Evolutionary conservation across 1,284 basidiomycete genomes (phyloP), one percentile per base, ranked within the genome.

Genomic region (Gymnopus androsaceus): DNA sequence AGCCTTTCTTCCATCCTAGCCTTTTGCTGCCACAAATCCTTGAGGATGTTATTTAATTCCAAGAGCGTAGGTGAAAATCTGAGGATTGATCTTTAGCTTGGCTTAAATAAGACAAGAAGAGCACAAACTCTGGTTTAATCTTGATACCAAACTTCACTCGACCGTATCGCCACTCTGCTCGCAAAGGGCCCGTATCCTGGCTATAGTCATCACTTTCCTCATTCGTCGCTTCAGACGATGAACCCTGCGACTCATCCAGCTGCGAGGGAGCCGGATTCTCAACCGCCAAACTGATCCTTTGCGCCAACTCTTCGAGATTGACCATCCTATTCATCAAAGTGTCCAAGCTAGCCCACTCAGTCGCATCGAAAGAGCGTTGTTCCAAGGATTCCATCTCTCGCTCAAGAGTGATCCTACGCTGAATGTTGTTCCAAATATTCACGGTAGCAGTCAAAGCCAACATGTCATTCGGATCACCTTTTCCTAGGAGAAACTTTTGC

Each of bases 401-500:
- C 71, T 92, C 90, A 42, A 83, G 70, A 45, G 72, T 65, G 30
- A 89, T 71, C 31, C 80, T 75, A 34, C 69, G 66, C 59, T 71
- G 70, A 51, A 92, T 78, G 11, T 67, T 66, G 14, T 69, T 60
- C 88, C 89, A 92, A 15, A 75, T 70, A 8, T 70, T 72, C 53
- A 92, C 83, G 3, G 87, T 85, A 28, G 75, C 75, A 58, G 80
- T 81, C 42, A 94, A 78, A 2, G 83, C 74, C 14, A 83, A 69
- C 15, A 94, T 73, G 66, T 94, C 93, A 53, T 72, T 75, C 11
- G 82, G 73, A 58, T 85, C 83, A 15, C 92, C 92, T 57, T 85
- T 80, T 4, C 87, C 79, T 3, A 90, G 77, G 8, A 88, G 72
- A 65, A 96, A 89, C 54, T 83, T 85, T 67, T 97, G 94, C 11